A percentile compares a stretch with the other conserved stretches of the same genome.
These are phyloP conservation scores for Phellopilus nigrolimitatus DNA, from an alignment of 1,284 basidiomycete genomes.

Conservation along the genomic window DNA sequence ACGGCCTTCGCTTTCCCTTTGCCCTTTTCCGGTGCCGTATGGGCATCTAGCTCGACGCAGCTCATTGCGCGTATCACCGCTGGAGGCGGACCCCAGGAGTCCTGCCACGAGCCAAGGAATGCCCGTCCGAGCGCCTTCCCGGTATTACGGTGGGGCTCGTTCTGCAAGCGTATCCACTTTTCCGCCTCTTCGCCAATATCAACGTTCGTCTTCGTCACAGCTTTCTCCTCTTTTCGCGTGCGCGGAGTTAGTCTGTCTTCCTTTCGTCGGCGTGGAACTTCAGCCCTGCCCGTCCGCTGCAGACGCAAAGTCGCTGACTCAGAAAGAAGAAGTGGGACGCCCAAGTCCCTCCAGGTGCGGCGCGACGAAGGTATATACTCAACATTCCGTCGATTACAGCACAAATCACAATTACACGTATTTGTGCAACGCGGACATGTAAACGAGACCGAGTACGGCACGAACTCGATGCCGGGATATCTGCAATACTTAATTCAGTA, in stretches of 20 bases:
- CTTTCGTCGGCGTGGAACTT: background rate
- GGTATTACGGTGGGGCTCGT: background rate
- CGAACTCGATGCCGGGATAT: constrained; percentile 12
- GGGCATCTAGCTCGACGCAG: constrained; percentile 3
- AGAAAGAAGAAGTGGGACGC: constrained; percentile 4
- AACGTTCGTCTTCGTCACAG: background rate
- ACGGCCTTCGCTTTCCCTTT: constrained; percentile 6
- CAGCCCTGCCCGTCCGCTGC: background rate
- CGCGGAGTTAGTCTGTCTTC: background rate
- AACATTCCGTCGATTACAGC: background rate
- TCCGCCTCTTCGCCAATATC: constrained; percentile 8
- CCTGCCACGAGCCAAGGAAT: constrained; percentile 13
- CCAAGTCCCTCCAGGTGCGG: background rate
- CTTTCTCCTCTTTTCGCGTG: background rate
- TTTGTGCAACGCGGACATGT: constrained; percentile 7
- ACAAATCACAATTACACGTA: constrained; percentile 7
- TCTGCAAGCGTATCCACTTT: constrained; percentile 3
- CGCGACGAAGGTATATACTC: background rate
- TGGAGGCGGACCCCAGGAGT: constrained; percentile 8
- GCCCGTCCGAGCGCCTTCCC: background rate
- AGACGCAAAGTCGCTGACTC: constrained; percentile 2
- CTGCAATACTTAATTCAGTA: background rate
- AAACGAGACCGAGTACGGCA: constrained; percentile 5
- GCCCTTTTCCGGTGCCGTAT: background rate
- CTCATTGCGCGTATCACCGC: constrained; percentile 5